Evolutionary conservation across 805 yeast species (phyloP).

Genomic region (Sungouiozyma ichnusensis): DNA sequence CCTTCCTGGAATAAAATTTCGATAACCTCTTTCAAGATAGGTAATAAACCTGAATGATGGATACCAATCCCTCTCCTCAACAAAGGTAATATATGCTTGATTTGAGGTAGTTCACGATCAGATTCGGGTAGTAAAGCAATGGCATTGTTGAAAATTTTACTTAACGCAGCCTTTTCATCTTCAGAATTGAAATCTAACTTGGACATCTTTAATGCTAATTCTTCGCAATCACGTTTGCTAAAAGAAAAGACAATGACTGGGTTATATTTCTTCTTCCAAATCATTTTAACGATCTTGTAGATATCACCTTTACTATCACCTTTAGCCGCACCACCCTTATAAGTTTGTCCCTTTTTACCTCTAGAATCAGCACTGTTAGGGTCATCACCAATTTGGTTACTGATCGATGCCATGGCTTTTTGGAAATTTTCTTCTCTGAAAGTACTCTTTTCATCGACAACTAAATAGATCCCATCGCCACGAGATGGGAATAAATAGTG

Average conservation of each 20-base stretch:
- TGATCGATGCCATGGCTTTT: conserved; percentile 92
- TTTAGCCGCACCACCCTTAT: conserved; percentile 65
- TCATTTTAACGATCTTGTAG: conserved; percentile 94
- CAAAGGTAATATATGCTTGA: conserved; percentile 80
- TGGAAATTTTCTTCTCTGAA: conserved; percentile 97
- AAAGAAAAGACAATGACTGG: conserved; percentile 99
- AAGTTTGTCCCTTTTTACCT: conserved; percentile 71
- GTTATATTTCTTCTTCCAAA: conserved; percentile 90
- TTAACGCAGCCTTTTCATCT: conserved; percentile 84
- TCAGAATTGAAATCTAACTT: conserved; percentile 89
- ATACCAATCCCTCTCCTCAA: conserved; percentile 94
- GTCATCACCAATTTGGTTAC: conserved; percentile 76
- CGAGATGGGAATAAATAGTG: conserved; percentile 97
- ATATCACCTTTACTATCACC: conserved; percentile 73
- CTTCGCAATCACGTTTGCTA: conserved; percentile 93
- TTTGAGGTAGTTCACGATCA: conserved; percentile 90
- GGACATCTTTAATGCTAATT: conserved; percentile 88
- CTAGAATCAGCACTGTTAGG: conserved; percentile 48
- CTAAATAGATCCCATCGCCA: conserved; percentile 95
- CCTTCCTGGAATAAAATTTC: conserved; percentile 97
- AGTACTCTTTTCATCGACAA: conserved; percentile 92
- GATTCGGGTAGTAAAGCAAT: conserved; percentile 77
- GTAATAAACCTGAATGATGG: conserved; percentile 93
- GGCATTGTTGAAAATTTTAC: conserved; percentile 86
- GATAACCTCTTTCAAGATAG: conserved; percentile 87